Evolutionary conservation across 1,284 basidiomycete genomes (phyloP).

Genomic region (Trametes versicolor): DNA sequence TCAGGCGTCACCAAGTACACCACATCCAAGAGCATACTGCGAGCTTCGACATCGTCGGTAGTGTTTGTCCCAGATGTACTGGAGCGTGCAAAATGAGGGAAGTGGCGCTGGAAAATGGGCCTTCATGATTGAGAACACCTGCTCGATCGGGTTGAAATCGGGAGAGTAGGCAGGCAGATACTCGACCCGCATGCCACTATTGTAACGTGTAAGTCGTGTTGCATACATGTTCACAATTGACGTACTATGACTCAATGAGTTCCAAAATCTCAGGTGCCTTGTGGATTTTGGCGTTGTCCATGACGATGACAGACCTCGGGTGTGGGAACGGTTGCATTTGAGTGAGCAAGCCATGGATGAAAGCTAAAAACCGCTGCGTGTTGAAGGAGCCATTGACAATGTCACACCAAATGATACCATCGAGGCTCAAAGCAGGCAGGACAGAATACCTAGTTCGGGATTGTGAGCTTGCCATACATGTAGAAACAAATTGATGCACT

Average conservation of each 20-base stretch:
- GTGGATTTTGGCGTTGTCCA: conserved; percentile 48
- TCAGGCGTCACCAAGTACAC: conserved; percentile 6
- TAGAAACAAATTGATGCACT: conserved; percentile 19
- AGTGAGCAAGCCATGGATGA: conserved; percentile 43
- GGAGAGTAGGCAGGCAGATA: conserved; percentile 43
- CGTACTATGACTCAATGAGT: conserved; percentile 35
- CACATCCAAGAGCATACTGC: neutral
- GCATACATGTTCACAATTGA: no score
- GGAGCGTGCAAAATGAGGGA: conserved; percentile 9
- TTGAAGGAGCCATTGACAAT: conserved; percentile 36
- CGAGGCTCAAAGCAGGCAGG: conserved; percentile 44
- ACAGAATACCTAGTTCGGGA: conserved; percentile 50
- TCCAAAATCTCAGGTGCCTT: conserved; percentile 37
- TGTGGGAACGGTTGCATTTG: conserved; percentile 43
- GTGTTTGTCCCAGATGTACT: neutral
- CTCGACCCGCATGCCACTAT: conserved; percentile 34
- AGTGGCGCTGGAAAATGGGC: conserved; percentile 10
- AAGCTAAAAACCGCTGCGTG: conserved; percentile 35
- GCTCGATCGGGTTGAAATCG: conserved; percentile 41
- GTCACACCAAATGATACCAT: conserved; percentile 43
- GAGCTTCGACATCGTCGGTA: neutral
- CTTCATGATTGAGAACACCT: conserved; percentile 35
- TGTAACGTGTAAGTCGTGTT: no score
- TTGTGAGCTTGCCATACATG: conserved; percentile 22
- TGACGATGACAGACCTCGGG: conserved; percentile 44